Percentiles rank a stretch among this genome's conserved stretches.
Evolutionary conservation across 2,329 filamentous ascomycete species (phyloP).

Genomic region (Aspergillus aculeatus): DNA sequence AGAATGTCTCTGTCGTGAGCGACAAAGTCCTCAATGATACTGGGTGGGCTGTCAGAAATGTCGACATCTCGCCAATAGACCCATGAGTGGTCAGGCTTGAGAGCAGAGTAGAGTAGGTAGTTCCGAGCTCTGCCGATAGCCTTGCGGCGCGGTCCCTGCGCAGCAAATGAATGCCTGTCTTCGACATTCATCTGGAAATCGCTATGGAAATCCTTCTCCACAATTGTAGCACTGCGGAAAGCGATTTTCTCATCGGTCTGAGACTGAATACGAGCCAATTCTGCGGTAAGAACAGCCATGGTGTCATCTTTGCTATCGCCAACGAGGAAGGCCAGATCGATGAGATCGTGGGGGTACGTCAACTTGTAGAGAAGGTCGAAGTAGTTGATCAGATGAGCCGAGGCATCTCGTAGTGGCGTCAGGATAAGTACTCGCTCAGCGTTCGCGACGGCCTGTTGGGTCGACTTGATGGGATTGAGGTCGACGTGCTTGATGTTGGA

Average conservation of each 20-base stretch:
- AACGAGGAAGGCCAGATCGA: constrained; percentile 92
- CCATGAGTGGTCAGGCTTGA: constrained; percentile 96
- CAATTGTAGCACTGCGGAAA: constrained; percentile 79
- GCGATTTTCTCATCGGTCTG: constrained; percentile 71
- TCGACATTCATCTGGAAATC: constrained; percentile 74
- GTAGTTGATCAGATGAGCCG: constrained; percentile 77
- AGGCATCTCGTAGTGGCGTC: constrained; percentile 88
- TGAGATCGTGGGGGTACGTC: constrained; percentile 90
- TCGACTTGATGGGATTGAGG: constrained; percentile 81
- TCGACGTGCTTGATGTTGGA: constrained; percentile 75
- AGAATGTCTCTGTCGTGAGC: constrained; percentile 90
- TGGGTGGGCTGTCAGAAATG: constrained; percentile 83
- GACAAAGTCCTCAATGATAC: constrained; percentile 91
- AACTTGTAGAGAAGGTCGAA: constrained; percentile 89
- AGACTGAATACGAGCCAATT: constrained; percentile 84
- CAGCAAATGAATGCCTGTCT: constrained; percentile 79
- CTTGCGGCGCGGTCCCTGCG: constrained; percentile 86
- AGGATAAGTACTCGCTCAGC: constrained; percentile 87
- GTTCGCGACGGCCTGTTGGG: constrained; percentile 72
- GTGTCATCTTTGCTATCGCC: constrained; percentile 92
- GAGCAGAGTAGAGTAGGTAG: constrained; percentile 76
- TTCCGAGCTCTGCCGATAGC: constrained; percentile 88
- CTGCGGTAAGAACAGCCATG: constrained; percentile 76
- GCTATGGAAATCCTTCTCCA: constrained; percentile 88
- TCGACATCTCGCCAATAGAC: constrained; percentile 99